phyloP scores from a whole-genome alignment of 2,329 filamentous ascomycete species.

The Penicillium sp. region DNA sequence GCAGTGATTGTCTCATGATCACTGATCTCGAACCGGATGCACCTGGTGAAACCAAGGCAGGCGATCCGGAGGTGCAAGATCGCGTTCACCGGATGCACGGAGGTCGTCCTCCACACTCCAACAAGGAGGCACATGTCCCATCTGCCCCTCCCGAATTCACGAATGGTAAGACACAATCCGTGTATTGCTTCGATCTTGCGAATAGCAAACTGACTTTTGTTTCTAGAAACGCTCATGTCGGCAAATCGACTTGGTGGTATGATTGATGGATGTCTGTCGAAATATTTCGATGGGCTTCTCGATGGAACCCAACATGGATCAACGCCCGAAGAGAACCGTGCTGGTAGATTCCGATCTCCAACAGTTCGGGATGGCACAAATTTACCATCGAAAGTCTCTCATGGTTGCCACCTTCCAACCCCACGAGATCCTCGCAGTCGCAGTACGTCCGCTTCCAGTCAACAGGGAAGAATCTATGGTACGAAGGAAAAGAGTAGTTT shows the following conservation, averaged over 20 bases:
- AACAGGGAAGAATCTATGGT: slow-evolving; percentile 18
- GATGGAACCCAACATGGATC: slow-evolving; percentile 25
- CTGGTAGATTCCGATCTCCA: slow-evolving; percentile 8
- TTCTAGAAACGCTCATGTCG: slow-evolving; percentile 56
- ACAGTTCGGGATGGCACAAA: slow-evolving; percentile 6
- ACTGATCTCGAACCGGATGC: slow-evolving; percentile 69
- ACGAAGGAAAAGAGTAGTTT: slow-evolving; percentile 21
- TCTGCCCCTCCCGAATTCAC: slow-evolving; percentile 11
- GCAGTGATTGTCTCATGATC: slow-evolving; percentile 81
- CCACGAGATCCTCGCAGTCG: slow-evolving; percentile 29
- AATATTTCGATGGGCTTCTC: slow-evolving; percentile 53
- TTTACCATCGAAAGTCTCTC: slow-evolving; percentile 4
- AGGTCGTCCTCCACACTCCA: slow-evolving; percentile 1
- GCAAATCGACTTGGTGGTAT: slow-evolving; percentile 63
- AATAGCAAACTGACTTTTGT: slow-evolving; percentile 12
- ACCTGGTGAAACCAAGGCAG: slow-evolving; percentile 22
- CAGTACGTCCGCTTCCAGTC: slow-evolving; percentile 33
- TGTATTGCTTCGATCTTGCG: neutral
- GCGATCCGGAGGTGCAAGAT: slow-evolving; percentile 14
- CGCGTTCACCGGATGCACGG: slow-evolving; percentile 4
- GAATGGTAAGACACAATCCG: slow-evolving; percentile 11
- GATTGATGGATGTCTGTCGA: slow-evolving; percentile 58
- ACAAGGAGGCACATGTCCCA: slow-evolving; percentile 9
- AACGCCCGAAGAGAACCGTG: slow-evolving; percentile 23
- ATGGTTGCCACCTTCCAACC: slow-evolving; percentile 21